Base-by-base conservation (phyloP, 306 rosid species). In the Dalbergia oliveri region DNA sequence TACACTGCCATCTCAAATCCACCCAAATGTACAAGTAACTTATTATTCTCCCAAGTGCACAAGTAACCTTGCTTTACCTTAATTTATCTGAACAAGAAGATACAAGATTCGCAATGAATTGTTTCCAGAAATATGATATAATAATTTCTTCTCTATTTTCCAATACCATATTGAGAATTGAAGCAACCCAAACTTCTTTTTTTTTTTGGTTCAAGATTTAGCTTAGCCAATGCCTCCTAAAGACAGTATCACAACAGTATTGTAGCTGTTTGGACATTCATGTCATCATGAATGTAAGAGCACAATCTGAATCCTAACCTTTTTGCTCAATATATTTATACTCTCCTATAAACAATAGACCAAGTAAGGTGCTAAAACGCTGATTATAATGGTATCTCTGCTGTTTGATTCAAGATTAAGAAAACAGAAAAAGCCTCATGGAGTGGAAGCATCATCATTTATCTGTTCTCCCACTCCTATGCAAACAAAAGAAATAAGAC, bases 161-260 rank as follows among this genome's bases (percentile, higher is more conserved):
- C 13, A 8, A 12, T 37, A 3, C 23, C 56, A 56, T 21, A 5
- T 75, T 56, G 61, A 62, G 84, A 34, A 75, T 54, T 66, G 16
- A 41, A 12, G 69, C 73, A 44, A 67, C 50, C 75, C 47, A 56
- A 63, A 5, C 41, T 37, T 8, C 5, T 4, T 37, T 37, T 37
- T 37, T 5, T 6, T 37, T 37, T 37, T 0, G 0, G 6, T 37
- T 26, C 41, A 0, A 37, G 41, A 37, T 47, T 56, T 35, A 44
- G n/a, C 53, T 62, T 69, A 9, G 35, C 5, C 73, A 47, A 49
- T 76, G 77, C 72, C 62, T 37, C 68, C 51, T 26, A 57, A 72
- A 70, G 76, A 71, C 23, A 66, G 53, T 12, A 12, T 47, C 53
- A 13, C 53, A 47, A 47, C 5, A 11, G 4, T 43, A 8, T 47